Evolutionary conservation across 2,329 filamentous ascomycete species (phyloP), one percentile per base, ranked within the genome.

Genomic region (Ophiostoma novo-ulmi): DNA sequence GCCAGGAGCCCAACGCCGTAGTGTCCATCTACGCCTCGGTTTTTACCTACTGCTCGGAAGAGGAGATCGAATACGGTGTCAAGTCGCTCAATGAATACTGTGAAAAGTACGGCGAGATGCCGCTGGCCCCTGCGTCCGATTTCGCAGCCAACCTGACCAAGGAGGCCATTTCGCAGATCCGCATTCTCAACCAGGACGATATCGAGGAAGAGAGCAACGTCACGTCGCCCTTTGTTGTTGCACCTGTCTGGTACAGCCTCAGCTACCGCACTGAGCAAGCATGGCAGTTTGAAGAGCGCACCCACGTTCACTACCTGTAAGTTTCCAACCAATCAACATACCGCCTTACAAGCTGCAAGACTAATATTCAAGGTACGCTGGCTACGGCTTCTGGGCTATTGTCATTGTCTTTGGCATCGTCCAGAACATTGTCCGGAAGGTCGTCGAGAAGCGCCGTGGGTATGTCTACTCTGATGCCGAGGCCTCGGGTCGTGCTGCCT

Each of bases 141-240:
- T 68, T 71, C 11, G 67, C 72, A 0, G 70, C 71, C 14, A 74
- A 75, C 70, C 70, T 75, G 6, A 75, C 74, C 14, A 3, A 64
- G 3, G 70, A 72, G 22, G 73, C 71, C 44, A 70, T 74, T 52
- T 67, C 71, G 4, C 20, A 52, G 5, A 61, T 74, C 31, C 72
- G 67, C 2, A 61, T 73, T 4, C 39, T 70, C 64, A 17, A 13
- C 6, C 3, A 31, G 1, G 13, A 11, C 1, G 69, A 72, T 1
- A 2, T 72, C 3, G n/a, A 22, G 0, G n/a, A 55, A 10, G 52
- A 20, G 0, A 6, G 14, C 17, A 72, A 71, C 52, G 22, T 71
- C n/a, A 73, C 73, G 0, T 39, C 48, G 36, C 65, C 74, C 0
- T 70, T 74, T 5, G 26, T 74, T 13, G 55, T 69, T 5, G 55